Evolutionary conservation across 768 basidiomycete species (phyloP), one percentile per base, ranked within the genome.

Genomic region (Lactarius sp.): DNA sequence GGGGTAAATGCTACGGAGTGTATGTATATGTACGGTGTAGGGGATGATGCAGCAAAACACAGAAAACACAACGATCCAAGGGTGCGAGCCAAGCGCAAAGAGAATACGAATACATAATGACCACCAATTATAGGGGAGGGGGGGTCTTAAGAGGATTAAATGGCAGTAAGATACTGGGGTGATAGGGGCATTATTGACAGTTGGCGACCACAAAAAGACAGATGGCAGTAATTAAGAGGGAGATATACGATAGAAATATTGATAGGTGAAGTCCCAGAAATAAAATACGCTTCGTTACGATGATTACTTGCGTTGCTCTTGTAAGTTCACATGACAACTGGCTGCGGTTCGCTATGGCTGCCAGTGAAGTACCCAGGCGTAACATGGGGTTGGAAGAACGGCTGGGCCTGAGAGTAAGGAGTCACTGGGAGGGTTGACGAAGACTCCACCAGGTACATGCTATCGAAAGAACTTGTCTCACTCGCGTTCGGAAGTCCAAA

Each of bases 361-460:
- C 54, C 46, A 41, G 37, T 44, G 22, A 66, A 68, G 42, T 66
- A 66, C 16, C 53, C 64, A 2, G 55, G 37, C 4, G 56, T 31
- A 20, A 47, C 58, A 20, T 58, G 64, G 3, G 58, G 18, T 47
- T 58, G 59, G 42, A 56, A 56, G 52, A 68, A 60, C 18, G 61
- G 27, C 33, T 51, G 41, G 14, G 20, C 14, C n/a, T 64, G 54
- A 27, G 60, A 22, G 36, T 54, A 57, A 8, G 65, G 41, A 7
- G 56, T 20, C 56, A 46, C 47, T 6, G 66, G 20, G 47, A 61
- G 68, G 59, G 62, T 68, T 59, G 73, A 70, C 62, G 73, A 69
- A 47, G 73, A 70, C 56, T 73, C 73, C 31, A 70, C 68, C 53
- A 72, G 65, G 65, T 73, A 73, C 64, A 71, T 58, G 54, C 69